These are phyloP conservation scores for Physcia stellaris DNA, from an alignment of 495 filamentous ascomycete genomes.

Conservation along the genomic window DNA sequence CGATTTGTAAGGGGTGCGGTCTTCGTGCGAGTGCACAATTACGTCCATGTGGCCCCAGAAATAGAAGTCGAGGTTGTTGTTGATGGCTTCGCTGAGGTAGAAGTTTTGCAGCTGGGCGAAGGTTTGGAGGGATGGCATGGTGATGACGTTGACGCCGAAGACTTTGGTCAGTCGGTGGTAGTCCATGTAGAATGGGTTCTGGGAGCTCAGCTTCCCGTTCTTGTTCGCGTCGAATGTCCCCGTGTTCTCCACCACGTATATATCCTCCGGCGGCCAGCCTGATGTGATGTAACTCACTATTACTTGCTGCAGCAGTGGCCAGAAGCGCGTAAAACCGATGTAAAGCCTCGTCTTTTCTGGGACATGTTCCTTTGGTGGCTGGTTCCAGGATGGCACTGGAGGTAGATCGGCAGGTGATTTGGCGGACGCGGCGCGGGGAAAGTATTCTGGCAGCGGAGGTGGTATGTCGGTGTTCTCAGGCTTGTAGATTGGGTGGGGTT, in stretches of 20 bases:
- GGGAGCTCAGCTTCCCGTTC: conserved; percentile 34
- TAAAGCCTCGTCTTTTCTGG: conserved; percentile 34
- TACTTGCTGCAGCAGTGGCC: conserved; percentile 44
- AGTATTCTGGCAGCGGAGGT: conserved; percentile 14
- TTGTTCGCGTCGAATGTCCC: conserved; percentile 44
- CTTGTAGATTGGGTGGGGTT: conserved; percentile 7
- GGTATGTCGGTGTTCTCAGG: conserved; percentile 2
- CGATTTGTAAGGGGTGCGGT: conserved; percentile 28
- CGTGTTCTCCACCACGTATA: conserved; percentile 52
- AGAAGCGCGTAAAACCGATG: conserved; percentile 47
- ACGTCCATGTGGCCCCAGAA: conserved; percentile 53
- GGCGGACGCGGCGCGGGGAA: conserved; percentile 13
- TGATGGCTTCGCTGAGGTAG: conserved; percentile 34
- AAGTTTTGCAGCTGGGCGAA: conserved; percentile 56
- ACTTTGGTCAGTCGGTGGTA: conserved; percentile 32
- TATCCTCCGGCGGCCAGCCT: conserved; percentile 47
- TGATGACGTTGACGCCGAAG: conserved; percentile 44
- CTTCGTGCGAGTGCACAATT: conserved; percentile 36
- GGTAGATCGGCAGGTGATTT: conserved; percentile 13
- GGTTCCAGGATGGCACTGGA: conserved; percentile 15
- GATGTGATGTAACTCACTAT: conserved; percentile 46
- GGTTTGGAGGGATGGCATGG: conserved; percentile 41
- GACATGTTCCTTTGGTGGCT: conserved; percentile 11
- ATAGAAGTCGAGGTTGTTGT: conserved; percentile 35
- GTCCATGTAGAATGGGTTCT: conserved; percentile 51